phyloP scores from a whole-genome alignment of 768 basidiomycete species.

The Lyophyllum shimeji region DNA sequence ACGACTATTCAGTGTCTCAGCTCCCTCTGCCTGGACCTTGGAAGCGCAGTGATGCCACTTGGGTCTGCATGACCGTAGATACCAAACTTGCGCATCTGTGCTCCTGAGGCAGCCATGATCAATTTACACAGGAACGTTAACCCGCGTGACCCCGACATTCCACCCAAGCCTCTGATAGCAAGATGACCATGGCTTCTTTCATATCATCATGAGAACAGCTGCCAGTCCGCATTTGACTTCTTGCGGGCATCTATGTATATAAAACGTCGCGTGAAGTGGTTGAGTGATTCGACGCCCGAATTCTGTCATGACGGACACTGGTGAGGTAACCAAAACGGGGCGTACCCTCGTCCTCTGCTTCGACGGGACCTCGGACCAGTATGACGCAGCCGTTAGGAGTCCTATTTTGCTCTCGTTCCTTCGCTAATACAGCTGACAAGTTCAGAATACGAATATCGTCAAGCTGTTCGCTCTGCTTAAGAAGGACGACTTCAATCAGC shows the following conservation, averaged over 20 bases:
- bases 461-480: slow-evolving; percentile 29
- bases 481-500: slow-evolving; percentile 26
- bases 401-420: not conserved
- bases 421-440: not conserved
- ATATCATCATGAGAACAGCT: not conserved
- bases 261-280: not conserved
- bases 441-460: slow-evolving; percentile 30
- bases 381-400: slow-evolving; percentile 33
- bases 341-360: slow-evolving; percentile 43
- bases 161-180: not conserved
- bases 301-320: slow-evolving; percentile 13
- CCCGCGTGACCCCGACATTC: not conserved
- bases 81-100: not conserved
- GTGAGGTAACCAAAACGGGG: slow-evolving; percentile 12
- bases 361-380: slow-evolving; percentile 55
- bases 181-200: not conserved
- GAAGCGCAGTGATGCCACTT: not conserved
- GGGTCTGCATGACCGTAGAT: not conserved
- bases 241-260: slow-evolving; percentile 6
- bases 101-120: not conserved
- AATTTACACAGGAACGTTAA: not conserved
- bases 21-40: too few relatives aligned
- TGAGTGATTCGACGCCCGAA: not conserved
- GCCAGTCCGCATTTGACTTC: not conserved
- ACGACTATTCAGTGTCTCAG: too few relatives aligned